Base-by-base conservation (phyloP, 31 red algal genomes). In the Asparagopsis taxiformis region DNA sequence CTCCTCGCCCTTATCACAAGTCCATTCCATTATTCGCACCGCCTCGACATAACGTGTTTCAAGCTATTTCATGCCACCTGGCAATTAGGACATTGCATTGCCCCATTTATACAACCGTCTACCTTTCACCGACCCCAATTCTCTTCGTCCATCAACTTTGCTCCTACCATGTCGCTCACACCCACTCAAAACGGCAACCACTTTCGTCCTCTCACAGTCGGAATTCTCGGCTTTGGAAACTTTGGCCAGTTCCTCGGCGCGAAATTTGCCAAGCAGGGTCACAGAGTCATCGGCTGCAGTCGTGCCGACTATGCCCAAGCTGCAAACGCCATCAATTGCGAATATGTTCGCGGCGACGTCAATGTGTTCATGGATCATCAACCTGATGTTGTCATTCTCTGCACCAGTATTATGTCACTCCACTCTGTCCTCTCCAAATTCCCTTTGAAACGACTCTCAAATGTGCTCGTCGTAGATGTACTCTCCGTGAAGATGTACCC, bases 161-260 rank as follows among this genome's bases (percentile, higher is more conserved):
- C n/a, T n/a, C n/a, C n/a, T n/a, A n/a, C n/a, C n/a, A n/a, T n/a
- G n/a, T n/a, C n/a, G n/a, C n/a, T n/a, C n/a, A n/a, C n/a, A n/a
- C n/a, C n/a, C n/a, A n/a, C n/a, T n/a, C n/a, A n/a, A n/a, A n/a
- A n/a, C n/a, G n/a, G n/a, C n/a, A n/a, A n/a, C n/a, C n/a, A n/a
- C n/a, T n/a, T 13, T 13, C 41, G 41, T 46, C 41, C 41, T 46
- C 74, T 89, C 20, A 89, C 85, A 32, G 79, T 99, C 28, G 96
- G 68, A 19, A 89, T 99, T 19, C 88, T 99, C 34, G 96, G 96
- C 36, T 99, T 99, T 74, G 96, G 96, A 36, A 99, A 94, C 82
- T 99, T 94, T 57, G 96, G 96, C 31, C 96, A 99, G 60, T 99
- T 99, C 68, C 80, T 99, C 34, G 81, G 73, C 28, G 75, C 69